Base-by-base conservation (phyloP, 306 rosid species). In the Sindora glabra region DNA sequence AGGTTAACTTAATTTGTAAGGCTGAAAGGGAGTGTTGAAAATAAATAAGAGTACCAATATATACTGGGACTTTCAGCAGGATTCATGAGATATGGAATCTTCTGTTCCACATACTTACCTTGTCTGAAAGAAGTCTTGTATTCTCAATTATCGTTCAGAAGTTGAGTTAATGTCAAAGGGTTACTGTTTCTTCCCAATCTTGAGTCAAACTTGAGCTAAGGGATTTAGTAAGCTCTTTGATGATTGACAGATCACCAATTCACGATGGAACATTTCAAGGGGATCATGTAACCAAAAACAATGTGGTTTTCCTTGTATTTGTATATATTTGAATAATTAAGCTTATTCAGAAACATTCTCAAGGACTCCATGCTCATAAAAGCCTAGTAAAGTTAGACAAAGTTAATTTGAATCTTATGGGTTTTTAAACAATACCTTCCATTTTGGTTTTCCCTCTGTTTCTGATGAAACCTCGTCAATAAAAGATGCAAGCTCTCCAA, bases 401-500 rank as follows among this genome's bases (percentile, higher is more conserved):
- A 55, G 54, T 40, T n/a, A 37, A 58, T 24, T 24, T 19, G 65
- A 36, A 59, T 12, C 32, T 61, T 22, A 48, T 16, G 56, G 46
- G 68, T 67, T 66, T 44, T 39, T 51, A 37, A 65, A 64, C 47
- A 45, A 67, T 79, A 94, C 99, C 97, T 94, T 94, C 99, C 99
- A 94, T 68, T 94, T 94, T 30, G 97, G 86, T 69, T 89, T 94
- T 62, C 82, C 95, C 65, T 94, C 99, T 8, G 95, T 82, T 81
- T 94, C 99, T 5, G 66, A 65, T 30, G 99, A 89, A 73, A 89
- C 76, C 74, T 89, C 99, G 5, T 94, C 97, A 62, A 86, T 82
- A 77, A 89, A 94, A 80, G 84, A 56, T 33, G 90, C 77, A 72
- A 94, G 97, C 81, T 94, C 99, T 3, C 87, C 52, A 71, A 94